Evolutionary conservation across 208 protist species (phyloP).

Genomic region (Acanthamoeba lenticulata): DNA sequence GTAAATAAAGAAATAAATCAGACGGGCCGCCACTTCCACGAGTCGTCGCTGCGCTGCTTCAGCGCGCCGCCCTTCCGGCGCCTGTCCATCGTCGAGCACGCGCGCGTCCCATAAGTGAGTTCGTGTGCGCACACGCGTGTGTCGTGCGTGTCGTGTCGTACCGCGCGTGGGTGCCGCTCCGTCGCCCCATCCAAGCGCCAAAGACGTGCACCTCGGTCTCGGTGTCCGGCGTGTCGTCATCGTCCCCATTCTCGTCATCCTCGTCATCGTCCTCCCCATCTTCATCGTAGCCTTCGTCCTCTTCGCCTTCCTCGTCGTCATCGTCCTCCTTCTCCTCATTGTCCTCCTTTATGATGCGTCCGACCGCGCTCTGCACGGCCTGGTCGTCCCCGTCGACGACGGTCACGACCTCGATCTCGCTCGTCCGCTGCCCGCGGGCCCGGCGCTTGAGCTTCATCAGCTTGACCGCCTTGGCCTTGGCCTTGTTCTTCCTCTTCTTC

Average conservation of each 20-base stretch:
- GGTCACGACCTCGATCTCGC: too few species aligned
- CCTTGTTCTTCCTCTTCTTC: too few species aligned
- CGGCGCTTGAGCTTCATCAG: too few species aligned
- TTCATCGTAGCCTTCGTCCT: not conserved
- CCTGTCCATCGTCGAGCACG: not conserved
- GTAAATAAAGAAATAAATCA: too few species aligned
- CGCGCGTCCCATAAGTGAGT: not conserved
- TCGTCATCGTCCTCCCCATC: not conserved
- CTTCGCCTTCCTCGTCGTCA: not conserved
- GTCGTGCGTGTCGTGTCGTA: not conserved
- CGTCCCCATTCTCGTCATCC: not conserved
- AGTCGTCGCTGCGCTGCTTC: not conserved
- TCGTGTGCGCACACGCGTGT: too few species aligned
- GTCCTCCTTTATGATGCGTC: too few species aligned
- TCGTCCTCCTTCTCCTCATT: not conserved
- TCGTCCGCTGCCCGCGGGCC: too few species aligned
- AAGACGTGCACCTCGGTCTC: not conserved
- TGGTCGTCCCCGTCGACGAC: not conserved
- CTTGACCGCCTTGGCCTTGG: too few species aligned
- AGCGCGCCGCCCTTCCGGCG: not conserved
- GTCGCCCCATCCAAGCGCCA: not conserved
- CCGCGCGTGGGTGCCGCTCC: not conserved
- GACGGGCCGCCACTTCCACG: not conserved
- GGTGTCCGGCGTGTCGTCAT: not conserved
- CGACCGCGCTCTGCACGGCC: too few species aligned